Base-by-base conservation (phyloP, 2,329 filamentous ascomycete genomes). In the Zasmidium angulare region DNA sequence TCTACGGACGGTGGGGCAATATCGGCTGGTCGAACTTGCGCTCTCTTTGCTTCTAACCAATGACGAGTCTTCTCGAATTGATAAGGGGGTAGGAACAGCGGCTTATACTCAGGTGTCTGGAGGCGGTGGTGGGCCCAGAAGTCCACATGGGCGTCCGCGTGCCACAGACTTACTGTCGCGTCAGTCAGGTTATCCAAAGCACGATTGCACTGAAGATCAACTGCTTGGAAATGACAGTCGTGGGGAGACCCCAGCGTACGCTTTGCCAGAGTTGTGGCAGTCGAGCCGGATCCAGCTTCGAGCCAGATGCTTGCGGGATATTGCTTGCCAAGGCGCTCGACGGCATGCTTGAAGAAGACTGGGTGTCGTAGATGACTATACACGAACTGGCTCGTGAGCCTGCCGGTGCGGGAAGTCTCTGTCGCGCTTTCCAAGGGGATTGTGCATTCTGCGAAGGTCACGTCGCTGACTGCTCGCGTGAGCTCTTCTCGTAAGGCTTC, bases 281-380 rank as follows among this genome's bases (percentile, higher is more conserved):
- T 55, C 1, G 62, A 64, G 50, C 54, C 51, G 12, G 60, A 60
- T 12, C 62, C 62, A 19, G 56, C 62, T 50, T 64, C 62, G 2
- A 64, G 31, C 53, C 54, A 64, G 1, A 51, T 56, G 14, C 43
- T 46, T 6, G 24, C 22, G 9, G 31, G 53, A n/a, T 48, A 50
- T 19, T 43, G 47, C 29, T 55, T 26, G 20, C 20, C 20, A 12
- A 64, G 50, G 12, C 56, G 40, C 29, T 58, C 23, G 21, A 62
- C 29, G 3, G 55, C 60, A 21, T 54, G 26, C 19, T 24, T 47
- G 50, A 62, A 60, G 50, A 56, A 56, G 10, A 62, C 62, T 20
- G 60, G 60, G 3, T 56, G 49, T 2, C 62, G 49, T 4, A 50
- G 54, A 36, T 64, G 62, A 9, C 26, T 40, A 12, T 47, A 53